Conservation (phyloP, 2,329 filamentous ascomycete species). For the Aquanectria penicillioides region DNA sequence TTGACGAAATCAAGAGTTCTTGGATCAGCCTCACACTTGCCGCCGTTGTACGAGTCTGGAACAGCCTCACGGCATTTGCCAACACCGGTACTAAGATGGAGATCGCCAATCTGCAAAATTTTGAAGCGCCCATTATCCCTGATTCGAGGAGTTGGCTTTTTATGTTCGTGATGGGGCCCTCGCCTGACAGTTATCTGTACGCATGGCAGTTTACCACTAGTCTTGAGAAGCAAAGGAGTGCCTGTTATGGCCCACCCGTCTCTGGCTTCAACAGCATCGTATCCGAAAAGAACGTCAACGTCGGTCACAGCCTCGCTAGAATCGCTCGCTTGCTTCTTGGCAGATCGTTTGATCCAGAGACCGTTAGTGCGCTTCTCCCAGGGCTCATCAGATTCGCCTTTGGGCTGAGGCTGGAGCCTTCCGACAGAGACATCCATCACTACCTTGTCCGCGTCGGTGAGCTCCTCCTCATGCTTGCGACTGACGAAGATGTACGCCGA, state of each 20-base stretch:
- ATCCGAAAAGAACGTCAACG: constrained; percentile 87
- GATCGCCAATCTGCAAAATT: constrained; percentile 94
- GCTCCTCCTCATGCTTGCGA: constrained; percentile 86
- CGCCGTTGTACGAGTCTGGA: constrained; percentile 76
- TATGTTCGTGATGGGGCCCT: constrained; percentile 70
- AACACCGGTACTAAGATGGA: constrained; percentile 91
- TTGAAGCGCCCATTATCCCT: constrained; percentile 94
- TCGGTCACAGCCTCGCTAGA: constrained; percentile 79
- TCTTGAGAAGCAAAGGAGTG: constrained; percentile 76
- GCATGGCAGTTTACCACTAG: constrained; percentile 68
- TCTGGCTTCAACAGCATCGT: constrained; percentile 90
- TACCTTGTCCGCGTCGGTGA: constrained; percentile 78
- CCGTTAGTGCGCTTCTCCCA: constrained; percentile 85
- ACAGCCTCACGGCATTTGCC: constrained; percentile 88
- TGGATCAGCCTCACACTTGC: constrained; percentile 89
- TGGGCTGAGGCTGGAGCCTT: constrained; percentile 70
- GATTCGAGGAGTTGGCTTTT: constrained; percentile 80
- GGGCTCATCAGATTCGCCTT: constrained; percentile 61
- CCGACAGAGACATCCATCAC: constrained; percentile 83
- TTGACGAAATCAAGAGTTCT: constrained; percentile 90
- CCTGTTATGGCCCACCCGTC: constrained; percentile 85
- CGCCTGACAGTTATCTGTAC: constrained; percentile 82
- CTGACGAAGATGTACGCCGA: constrained; percentile 85
- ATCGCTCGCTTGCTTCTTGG: constrained; percentile 78
- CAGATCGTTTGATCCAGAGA: constrained; percentile 83